Conservation (phyloP, 1,284 basidiomycete genomes). For the Malassezia sympodialis region DNA sequence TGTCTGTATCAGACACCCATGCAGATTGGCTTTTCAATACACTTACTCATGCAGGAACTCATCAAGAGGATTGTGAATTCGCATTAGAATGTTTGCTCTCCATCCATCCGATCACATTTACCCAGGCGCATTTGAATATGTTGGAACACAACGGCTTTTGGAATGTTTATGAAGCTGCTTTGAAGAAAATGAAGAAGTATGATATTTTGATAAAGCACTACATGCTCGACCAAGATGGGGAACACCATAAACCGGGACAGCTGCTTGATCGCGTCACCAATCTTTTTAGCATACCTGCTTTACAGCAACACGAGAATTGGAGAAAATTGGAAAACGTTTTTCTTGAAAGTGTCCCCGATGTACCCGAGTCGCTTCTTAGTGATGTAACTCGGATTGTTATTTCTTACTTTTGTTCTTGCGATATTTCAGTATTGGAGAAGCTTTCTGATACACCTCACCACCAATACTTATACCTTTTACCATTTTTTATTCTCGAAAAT, state of each 20-base stretch:
- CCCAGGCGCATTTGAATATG: slow-evolving; percentile 58
- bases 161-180: slow-evolving; percentile 72
- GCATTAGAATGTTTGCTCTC: slow-evolving; percentile 93
- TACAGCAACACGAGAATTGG: slow-evolving; percentile 47
- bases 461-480: slow-evolving; percentile 67
- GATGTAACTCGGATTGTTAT: slow-evolving; percentile 61
- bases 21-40: slow-evolving; percentile 67
- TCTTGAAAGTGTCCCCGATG: slow-evolving; percentile 15
- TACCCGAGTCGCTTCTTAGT: slow-evolving; percentile 24
- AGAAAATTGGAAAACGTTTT: slow-evolving; percentile 20
- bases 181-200: slow-evolving; percentile 69
- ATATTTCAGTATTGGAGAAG: slow-evolving; percentile 52
- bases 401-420: slow-evolving; percentile 55
- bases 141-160: slow-evolving; percentile 81
- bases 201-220: slow-evolving; percentile 62
- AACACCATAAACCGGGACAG: slow-evolving; percentile 42
- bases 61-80: slow-evolving; percentile 74
- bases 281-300: slow-evolving; percentile 52
- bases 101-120: slow-evolving; percentile 71
- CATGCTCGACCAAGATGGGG: slow-evolving; percentile 64
- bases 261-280: slow-evolving; percentile 61
- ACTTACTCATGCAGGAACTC: slow-evolving; percentile 60
- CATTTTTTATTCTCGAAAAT: slow-evolving; percentile 58
- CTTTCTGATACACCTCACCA: slow-evolving; percentile 52
- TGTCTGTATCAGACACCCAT: slow-evolving; percentile 60